A percentile compares a stretch with the other conserved stretches of the same genome.
Conservation (phyloP, 176 grass and related monocot species). For the Hordeum marinum region DNA sequence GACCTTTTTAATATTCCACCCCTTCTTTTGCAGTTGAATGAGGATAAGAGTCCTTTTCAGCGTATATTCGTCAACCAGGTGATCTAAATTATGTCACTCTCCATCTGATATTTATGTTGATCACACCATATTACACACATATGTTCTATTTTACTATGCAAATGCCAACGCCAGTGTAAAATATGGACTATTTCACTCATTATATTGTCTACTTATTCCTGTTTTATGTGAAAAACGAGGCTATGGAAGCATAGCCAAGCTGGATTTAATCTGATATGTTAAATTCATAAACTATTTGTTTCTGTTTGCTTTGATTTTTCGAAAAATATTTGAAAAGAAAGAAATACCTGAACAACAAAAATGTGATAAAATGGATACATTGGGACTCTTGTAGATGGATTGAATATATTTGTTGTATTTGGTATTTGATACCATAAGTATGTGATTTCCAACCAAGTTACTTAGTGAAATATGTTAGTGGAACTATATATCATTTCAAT, state of each 20-base stretch:
- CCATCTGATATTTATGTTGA: background rate
- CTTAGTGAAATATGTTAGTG: background rate
- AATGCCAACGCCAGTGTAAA: background rate
- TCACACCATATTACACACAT: slow-evolving; percentile 15
- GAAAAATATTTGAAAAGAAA: background rate
- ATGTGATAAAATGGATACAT: background rate
- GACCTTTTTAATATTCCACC: background rate
- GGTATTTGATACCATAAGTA: background rate
- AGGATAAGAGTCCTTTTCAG: slow-evolving; percentile 97
- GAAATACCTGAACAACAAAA: background rate
- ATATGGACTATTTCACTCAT: background rate
- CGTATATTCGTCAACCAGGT: slow-evolving; percentile 99
- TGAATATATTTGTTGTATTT: background rate
- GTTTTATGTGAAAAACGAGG: background rate
- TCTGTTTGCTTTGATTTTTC: background rate
- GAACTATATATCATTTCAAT: background rate
- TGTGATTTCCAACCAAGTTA: background rate
- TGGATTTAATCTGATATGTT: background rate
- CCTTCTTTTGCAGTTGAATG: slow-evolving; percentile 77
- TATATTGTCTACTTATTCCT: background rate
- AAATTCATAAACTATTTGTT: background rate
- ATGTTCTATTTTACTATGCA: slow-evolving; percentile 8
- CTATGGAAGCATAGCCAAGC: background rate
- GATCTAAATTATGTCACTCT: slow-evolving; percentile 6
- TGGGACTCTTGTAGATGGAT: background rate